Percentiles rank a stretch among this genome's conserved stretches.
Evolutionary conservation across 73 alveolate genomes (phyloP).

Genomic region (Paramecium primaurelia): DNA sequence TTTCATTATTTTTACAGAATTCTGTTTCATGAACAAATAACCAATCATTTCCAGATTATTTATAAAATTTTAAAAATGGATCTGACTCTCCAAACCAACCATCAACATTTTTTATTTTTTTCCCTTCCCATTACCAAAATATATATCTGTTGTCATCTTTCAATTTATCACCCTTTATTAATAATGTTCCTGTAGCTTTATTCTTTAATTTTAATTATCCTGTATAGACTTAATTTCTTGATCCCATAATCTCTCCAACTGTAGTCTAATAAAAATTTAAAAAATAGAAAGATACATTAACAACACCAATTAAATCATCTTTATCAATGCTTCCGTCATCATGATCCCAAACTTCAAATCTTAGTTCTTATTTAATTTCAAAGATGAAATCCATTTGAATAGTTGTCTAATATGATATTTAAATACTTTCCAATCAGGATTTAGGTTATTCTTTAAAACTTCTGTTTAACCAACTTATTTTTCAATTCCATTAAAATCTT

Average conservation of each 20-base stretch:
- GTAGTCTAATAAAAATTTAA: constrained; percentile 54
- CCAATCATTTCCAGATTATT: constrained; percentile 13
- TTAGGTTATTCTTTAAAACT: constrained; percentile 65
- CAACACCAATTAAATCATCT: constrained; percentile 68
- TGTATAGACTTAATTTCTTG: constrained; percentile 59
- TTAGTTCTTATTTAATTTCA: constrained; percentile 75
- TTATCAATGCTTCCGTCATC: constrained; percentile 55
- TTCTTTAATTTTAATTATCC: constrained; percentile 60
- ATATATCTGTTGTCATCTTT: constrained; percentile 58
- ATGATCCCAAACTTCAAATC: constrained; percentile 72
- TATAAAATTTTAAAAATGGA: constrained; percentile 57
- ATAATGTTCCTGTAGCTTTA: constrained; percentile 66
- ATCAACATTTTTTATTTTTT: constrained; percentile 45
- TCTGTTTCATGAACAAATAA: constrained; percentile 56
- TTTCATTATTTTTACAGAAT: constrained; percentile 52
- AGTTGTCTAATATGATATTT: background rate
- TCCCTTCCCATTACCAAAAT: constrained; percentile 40
- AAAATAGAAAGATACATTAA: background rate
- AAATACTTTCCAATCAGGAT: constrained; percentile 71
- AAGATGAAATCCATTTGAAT: constrained; percentile 76
- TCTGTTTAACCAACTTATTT: constrained; percentile 68
- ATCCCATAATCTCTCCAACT: constrained; percentile 77
- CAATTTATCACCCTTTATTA: constrained; percentile 67
- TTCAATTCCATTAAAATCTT: background rate
- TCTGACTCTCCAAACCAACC: constrained; percentile 66